phyloP scores from a whole-genome alignment of 2,329 filamentous ascomycete genomes.

The Cytospora piceicola region DNA sequence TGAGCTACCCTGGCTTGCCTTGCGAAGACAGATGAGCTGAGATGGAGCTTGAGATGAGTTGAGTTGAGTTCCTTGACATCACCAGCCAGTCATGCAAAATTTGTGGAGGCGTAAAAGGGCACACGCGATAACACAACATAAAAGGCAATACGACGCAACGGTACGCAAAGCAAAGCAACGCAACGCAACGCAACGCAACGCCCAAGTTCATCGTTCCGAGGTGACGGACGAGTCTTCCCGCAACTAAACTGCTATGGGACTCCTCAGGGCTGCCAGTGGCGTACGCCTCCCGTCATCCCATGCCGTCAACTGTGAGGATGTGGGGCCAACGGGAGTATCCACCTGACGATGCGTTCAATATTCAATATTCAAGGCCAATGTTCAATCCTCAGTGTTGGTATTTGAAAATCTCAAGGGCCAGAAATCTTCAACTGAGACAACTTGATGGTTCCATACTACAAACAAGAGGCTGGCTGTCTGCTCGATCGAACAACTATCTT shows the following conservation, averaged over 20 bases:
- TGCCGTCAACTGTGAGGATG: background rate
- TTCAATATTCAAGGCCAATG: too few relatives aligned
- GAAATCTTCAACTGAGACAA: constrained; percentile 9
- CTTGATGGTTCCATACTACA: background rate
- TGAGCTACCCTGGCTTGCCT: constrained; percentile 20
- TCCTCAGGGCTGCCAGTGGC: constrained; percentile 10
- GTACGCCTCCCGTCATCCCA: background rate
- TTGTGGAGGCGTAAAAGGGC: background rate
- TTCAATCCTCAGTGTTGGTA: constrained; percentile 6
- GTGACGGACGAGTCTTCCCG: constrained; percentile 25
- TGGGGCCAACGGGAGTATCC: constrained; percentile 19
- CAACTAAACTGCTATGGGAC: constrained; percentile 21
- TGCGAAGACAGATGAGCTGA: constrained; percentile 24
- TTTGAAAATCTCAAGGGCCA: constrained; percentile 7
- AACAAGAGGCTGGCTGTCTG: background rate
- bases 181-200: background rate
- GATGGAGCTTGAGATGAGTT: constrained; percentile 21
- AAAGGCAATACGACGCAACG: constrained; percentile 5
- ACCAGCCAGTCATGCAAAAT: constrained; percentile 15
- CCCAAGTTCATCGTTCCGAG: constrained; percentile 18
- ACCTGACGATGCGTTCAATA: constrained; percentile 1
- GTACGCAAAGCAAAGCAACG: background rate
- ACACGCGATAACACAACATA: background rate
- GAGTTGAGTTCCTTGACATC: constrained; percentile 16
- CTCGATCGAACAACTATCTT: background rate